A percentile compares a stretch with the other conserved stretches of the same genome.
Evolutionary conservation across 1,284 basidiomycete genomes (phyloP).

Genomic region (Boletus sp.): DNA sequence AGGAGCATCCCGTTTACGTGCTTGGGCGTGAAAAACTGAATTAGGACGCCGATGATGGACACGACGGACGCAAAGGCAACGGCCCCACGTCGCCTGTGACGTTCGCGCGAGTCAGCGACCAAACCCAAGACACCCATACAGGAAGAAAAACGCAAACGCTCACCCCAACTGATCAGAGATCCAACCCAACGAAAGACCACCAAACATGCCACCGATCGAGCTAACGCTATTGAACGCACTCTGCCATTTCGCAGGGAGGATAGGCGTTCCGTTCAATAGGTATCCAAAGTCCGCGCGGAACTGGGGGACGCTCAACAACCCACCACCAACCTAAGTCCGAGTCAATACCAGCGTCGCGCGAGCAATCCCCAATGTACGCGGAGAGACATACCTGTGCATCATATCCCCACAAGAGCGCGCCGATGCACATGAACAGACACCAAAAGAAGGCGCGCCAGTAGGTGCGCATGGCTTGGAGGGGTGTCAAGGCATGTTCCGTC

Average conservation of each 20-base stretch:
- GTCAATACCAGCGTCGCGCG: not conserved
- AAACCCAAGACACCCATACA: not conserved
- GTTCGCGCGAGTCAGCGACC: not conserved
- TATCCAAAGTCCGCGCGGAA: conserved; percentile 31
- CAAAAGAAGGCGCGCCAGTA: conserved; percentile 28
- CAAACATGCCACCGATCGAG: conserved; percentile 28
- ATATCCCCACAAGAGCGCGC: conserved; percentile 29
- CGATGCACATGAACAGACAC: conserved; percentile 29
- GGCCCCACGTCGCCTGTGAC: conserved; percentile 23
- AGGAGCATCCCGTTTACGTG: conserved; percentile 27
- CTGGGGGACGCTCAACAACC: conserved; percentile 24
- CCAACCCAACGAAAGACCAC: conserved; percentile 26
- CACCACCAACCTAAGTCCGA: conserved; percentile 20
- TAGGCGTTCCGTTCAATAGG: not conserved
- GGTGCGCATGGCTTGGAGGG: conserved; percentile 19
- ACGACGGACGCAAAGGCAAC: conserved; percentile 21
- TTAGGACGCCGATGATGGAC: conserved; percentile 26
- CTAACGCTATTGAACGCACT: conserved; percentile 29
- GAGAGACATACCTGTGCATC: conserved; percentile 23
- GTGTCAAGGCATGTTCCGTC: conserved; percentile 21
- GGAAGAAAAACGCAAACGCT: not conserved
- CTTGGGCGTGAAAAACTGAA: conserved; percentile 26
- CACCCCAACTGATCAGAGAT: conserved; percentile 26
- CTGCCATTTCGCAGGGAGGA: conserved; percentile 31
- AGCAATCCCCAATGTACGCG: too few relatives aligned